Conservation (phyloP, 257 asterid genomes). For the Penstemon newberryi region DNA sequence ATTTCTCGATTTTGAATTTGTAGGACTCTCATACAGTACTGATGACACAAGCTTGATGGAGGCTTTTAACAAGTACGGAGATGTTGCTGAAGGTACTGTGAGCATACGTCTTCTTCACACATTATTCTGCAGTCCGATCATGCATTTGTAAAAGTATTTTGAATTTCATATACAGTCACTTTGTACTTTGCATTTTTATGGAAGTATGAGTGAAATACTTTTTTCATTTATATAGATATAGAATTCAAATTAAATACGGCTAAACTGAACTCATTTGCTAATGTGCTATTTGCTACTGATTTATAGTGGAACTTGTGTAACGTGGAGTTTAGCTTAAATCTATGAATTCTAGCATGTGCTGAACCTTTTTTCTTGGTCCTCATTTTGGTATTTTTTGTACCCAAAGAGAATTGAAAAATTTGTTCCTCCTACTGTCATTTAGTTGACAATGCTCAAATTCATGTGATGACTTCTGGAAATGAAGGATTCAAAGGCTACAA, state of each 20-base stretch:
- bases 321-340: constrained; percentile 9
- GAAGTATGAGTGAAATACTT: neutral
- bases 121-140: neutral
- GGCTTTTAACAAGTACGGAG: constrained; percentile 68
- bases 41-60: constrained; percentile 62
- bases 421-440: neutral
- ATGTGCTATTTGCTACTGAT: neutral
- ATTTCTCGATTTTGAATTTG: constrained; percentile 23
- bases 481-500: neutral
- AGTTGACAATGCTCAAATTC: neutral
- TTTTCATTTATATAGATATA: neutral
- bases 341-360: neutral
- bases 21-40: constrained; percentile 70
- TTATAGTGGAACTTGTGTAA: neutral
- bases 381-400: neutral
- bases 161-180: neutral
- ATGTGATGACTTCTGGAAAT: neutral
- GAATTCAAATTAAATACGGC: neutral
- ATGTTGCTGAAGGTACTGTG: constrained; percentile 69
- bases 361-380: neutral
- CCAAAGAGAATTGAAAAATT: neutral
- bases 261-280: neutral
- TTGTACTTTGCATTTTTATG: neutral
- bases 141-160: neutral
- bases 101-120: neutral